Base-by-base conservation (phyloP, 2,329 filamentous ascomycete genomes). In the Xenosphaeropsis pyriputrescens region DNA sequence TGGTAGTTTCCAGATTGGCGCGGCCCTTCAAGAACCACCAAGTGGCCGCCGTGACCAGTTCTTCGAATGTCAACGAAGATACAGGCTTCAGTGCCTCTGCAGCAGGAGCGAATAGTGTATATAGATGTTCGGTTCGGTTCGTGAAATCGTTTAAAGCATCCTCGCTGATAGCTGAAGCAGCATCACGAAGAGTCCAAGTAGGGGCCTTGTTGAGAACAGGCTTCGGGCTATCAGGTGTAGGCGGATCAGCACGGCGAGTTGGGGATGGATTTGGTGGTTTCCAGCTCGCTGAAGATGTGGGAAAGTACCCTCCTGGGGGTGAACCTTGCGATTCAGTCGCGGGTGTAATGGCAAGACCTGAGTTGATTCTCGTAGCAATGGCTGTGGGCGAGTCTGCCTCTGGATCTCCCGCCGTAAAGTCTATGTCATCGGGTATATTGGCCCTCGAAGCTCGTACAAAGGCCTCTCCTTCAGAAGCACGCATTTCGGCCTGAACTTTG, bases 21-120 rank as follows among this genome's bases (percentile, higher is more conserved):
- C 86, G 77, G 15, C 86, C 88, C 47, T 75, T 80, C 34, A 93
- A 54, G 51, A 94, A 93, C 88, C 88, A 95, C 88, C 88, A 95
- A 1, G 84, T 63, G 3, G 75, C 78, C 17, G 77, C 79, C 41
- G 83, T 71, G 8, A 80, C 66, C 62, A 88, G 79, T 42, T 85
- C 74, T 34, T 69, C 65, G 1, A 79, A 66, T 0, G 74, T 63
- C 36, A 73, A 79, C 19, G 70, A 67, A 39, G 72, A 66, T 4
- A 86, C 54, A 0, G 83, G 75, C 44, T 73, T 76, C 19, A 79
- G 65, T 22, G 77, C 71, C 55, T 93, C 84, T 0, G 85, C 79
- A 40, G 88, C 83, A 32, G 89, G 58, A 29, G 75, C 68, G 52
- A 93, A 93, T 2, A 91, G 66, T 45, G 80, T 76, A 43, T 74